phyloP scores from a whole-genome alignment of 2,329 filamentous ascomycete species.

The Colletotrichum sp. region DNA sequence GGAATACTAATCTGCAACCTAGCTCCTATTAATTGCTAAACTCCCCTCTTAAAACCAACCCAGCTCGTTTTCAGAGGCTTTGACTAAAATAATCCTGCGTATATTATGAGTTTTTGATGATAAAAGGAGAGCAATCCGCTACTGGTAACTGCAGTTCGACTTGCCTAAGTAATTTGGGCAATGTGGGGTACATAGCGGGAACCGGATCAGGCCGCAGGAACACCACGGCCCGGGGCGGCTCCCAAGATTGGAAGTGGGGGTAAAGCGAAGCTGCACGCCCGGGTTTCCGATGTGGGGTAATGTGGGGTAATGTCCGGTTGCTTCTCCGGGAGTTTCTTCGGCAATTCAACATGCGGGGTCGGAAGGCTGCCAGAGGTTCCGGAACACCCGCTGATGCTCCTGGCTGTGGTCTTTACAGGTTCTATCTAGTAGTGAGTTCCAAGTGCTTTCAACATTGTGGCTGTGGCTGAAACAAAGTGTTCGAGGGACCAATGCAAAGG shows the following conservation, averaged over 20 bases:
- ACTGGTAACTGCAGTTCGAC: neutral
- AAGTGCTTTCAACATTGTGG: neutral
- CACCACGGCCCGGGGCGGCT: neutral
- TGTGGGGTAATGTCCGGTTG: neutral
- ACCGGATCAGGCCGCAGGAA: neutral
- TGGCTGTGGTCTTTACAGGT: neutral
- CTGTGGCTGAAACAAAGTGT: neutral
- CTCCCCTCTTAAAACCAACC: neutral
- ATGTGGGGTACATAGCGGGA: neutral
- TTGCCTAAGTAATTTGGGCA: neutral
- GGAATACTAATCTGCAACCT: neutral
- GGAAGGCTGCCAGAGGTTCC: neutral
- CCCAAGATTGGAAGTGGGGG: neutral
- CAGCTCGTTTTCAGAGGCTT: neutral
- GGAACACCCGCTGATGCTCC: neutral
- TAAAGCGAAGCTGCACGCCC: neutral
- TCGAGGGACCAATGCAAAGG: neutral
- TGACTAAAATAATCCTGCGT: neutral
- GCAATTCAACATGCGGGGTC: neutral
- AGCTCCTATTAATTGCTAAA: neutral
- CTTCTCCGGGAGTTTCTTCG: neutral
- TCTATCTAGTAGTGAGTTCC: neutral
- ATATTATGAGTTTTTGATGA: neutral
- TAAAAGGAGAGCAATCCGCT: fast-evolving
- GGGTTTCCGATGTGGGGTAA: neutral